Evolutionary conservation across 768 basidiomycete species (phyloP), one percentile per base, ranked within the genome.

Genomic region (Leucogyrophana mollusca): DNA sequence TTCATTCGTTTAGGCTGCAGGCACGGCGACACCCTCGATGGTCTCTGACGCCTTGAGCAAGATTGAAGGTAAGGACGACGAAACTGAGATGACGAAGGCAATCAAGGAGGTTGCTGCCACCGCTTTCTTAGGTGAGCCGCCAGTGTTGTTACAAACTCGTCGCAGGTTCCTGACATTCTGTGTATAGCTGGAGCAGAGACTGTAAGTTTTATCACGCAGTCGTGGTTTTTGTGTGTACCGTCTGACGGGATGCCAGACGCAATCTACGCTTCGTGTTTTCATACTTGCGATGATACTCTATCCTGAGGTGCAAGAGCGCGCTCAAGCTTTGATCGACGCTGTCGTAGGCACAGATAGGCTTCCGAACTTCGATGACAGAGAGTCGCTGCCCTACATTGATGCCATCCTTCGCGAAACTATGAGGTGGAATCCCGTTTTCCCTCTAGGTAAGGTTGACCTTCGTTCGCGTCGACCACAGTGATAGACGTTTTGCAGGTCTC

Each of bases 351-450:
- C 48, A 33, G 49, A 44, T 33, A 52, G 50, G 11, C 49, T 63
- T 1, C 61, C 56, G 23, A 55, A 34, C 2, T 27, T 49, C 20
- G 41, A 39, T 9, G 56, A 65, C 21, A 45, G 52, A 24, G 13
- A 40, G 9, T 49, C 27, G 4, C 43, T 74, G 10, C 69, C 69
- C 1, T 74, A 71, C 41, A 59, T 70, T 5, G 59, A 56, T 3
- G 67, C 69, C 4, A 62, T 72, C 9, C 59, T 66, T n/a, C 66
- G 67, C 42, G 73, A 74, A 52, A 51, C 46, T 2, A 34, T 56
- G 23, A 50, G 57, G 37, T 51, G 57, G 57, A 23, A 23, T 42
- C 50, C 57, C 4, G 9, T 27, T n/a, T 3, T 41, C 4, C 56
- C 52, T 1, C 42, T 56, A n/a, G 37, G 53, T 58, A 41, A 53